Conservation (phyloP, 2,329 filamentous ascomycete species). For the Trichophyton equinum region DNA sequence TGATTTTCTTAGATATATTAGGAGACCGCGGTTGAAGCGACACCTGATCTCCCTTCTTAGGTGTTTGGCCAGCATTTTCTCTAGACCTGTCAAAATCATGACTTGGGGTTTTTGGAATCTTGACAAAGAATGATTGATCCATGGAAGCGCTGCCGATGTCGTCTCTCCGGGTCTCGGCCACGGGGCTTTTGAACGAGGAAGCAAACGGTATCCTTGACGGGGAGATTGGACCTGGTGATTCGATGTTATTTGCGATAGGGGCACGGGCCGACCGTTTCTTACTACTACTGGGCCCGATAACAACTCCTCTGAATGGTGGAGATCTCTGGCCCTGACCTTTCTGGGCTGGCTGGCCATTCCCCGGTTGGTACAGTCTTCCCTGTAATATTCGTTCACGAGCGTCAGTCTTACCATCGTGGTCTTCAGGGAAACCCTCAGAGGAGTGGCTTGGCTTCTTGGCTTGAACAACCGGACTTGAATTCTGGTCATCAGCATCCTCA, state of each 20-base stretch:
- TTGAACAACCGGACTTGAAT: too few species aligned
- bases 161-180: background rate
- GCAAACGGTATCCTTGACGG: background rate
- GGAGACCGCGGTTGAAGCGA: background rate
- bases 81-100: background rate
- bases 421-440: background rate
- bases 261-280: background rate
- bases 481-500: background rate
- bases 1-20: conserved; percentile 4
- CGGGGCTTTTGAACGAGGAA: background rate
- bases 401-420: too few species aligned
- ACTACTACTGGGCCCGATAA: background rate
- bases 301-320: background rate
- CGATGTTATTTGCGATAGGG: background rate
- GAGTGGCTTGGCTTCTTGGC: background rate
- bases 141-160: background rate
- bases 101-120: background rate
- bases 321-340: background rate
- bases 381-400: background rate
- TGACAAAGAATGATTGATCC: background rate
- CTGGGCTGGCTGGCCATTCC: background rate
- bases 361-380: background rate
- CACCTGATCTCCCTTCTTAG: background rate
- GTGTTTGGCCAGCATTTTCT: conserved; percentile 1
- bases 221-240: background rate